Evolutionary conservation across 495 filamentous ascomycete genomes (phyloP), one percentile per base, ranked within the genome.

Genomic region (Xylaria telfairii): DNA sequence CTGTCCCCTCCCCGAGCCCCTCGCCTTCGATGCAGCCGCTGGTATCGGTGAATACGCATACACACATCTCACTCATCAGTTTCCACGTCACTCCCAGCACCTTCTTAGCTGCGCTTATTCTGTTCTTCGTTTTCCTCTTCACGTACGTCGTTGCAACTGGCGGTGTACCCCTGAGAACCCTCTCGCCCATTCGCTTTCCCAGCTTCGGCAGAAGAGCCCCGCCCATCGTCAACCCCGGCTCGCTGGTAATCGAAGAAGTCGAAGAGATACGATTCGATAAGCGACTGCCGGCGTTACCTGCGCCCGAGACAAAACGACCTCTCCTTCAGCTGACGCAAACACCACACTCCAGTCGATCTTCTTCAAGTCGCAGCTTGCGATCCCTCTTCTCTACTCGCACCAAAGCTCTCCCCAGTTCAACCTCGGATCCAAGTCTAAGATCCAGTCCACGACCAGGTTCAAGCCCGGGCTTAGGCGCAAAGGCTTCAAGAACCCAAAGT

Each of bases 21-120:
- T 65, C 61, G 49, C 24, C 37, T 53, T 77, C 78, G 76, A 84
- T 86, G 84, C 78, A 76, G 74, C 82, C 83, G 24, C 77, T 86
- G 73, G 76, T 88, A 71, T 84, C 83, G 41, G 79, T 88, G 70
- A 80, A 87, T 75, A 87, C 84, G 80, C 80, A 86, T 78, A 80
- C 86, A 72, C 81, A 85, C 74, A 65, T 84, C 71, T 73, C 82
- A 54, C 80, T 88, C 53, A 69, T 88, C 67, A 86, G 84, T 75
- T 75, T 88, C 60, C 81, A 80, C 68, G 83, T 88, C 76, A 84
- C 85, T 34, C 86, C 86, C 17, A 83, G 83, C 74, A 83, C 86
- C 67, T 86, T 83, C 73, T 74, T 89, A 71, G 82, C 77, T 28
- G 77, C 79, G 47, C 80, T 89, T 70, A 73, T 87, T 65, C 76